phyloP scores from a whole-genome alignment of 1,284 basidiomycete species.

The Sphaerobolus stellatus region DNA sequence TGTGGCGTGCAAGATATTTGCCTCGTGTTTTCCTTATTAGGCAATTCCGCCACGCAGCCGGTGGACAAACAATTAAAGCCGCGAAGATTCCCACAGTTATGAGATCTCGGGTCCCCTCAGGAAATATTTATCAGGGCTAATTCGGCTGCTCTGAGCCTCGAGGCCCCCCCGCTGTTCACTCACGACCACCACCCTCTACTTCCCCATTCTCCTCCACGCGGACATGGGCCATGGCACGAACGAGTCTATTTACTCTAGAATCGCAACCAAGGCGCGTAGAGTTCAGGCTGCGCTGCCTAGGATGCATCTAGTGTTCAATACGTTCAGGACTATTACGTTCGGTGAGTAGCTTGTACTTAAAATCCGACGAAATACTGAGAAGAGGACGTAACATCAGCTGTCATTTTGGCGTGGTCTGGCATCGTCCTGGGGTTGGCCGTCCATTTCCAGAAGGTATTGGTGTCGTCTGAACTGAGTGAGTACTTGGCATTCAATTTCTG shows the following conservation, averaged over 20 bases:
- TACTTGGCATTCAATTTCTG: conserved; percentile 12
- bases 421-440: conserved; percentile 74
- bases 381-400: conserved; percentile 38
- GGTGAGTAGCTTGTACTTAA: conserved; percentile 2
- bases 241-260: conserved; percentile 12
- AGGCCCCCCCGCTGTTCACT: conserved; percentile 13
- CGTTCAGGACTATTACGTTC: conserved; percentile 12
- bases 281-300: conserved; percentile 12
- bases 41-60: too few relatives aligned
- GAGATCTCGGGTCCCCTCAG: too few relatives aligned
- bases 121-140: too few relatives aligned
- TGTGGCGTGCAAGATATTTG: too few relatives aligned
- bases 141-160: conserved; percentile 12
- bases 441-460: conserved; percentile 67
- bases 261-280: conserved; percentile 10
- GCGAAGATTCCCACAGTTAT: too few relatives aligned
- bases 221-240: conserved; percentile 10
- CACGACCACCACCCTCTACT: conserved; percentile 3
- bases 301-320: conserved; percentile 15
- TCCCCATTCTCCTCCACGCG: neutral
- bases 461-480: conserved; percentile 76
- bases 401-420: conserved; percentile 66
- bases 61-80: too few relatives aligned
- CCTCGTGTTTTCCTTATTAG: too few relatives aligned
- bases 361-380: neutral